Base-by-base conservation (phyloP, 2,329 filamentous ascomycete genomes). In the Pleurostoma richardsiae region DNA sequence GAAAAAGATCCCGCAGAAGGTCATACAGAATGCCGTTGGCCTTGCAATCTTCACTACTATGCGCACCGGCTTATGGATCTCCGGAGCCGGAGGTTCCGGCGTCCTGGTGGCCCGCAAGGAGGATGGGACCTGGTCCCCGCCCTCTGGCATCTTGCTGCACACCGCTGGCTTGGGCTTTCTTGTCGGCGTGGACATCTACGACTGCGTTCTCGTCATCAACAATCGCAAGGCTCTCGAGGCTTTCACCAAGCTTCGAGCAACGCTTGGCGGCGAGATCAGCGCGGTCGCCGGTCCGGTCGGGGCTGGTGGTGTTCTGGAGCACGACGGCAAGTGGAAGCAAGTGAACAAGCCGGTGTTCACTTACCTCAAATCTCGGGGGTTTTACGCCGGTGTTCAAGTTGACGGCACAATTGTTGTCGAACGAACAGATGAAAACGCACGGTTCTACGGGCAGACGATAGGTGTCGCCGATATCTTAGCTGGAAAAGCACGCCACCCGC, bases 391-490 rank as follows among this genome's bases (percentile, higher is more conserved):
- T 10, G 77, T 91, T 0, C 85, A 90, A 53, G 74, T 91, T n/a
- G 88, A 92, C 54, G 88, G 88, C 3, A 91, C 88, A 0, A 76
- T 92, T 19, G 74, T 92, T 39, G 82, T 91, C 43, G 84, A 88
- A 57, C 77, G 88, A 27, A 80, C 76, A 0, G 88, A 90, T 54
- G 88, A 90, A 58, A 94, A 94, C 58, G 83, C 86, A 50, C 75
- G 79, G 7, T 92, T 92, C 55, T 94, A 91, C 60, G 48, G 48
- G 19, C 31, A 30, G n/a, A 46, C 10, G 45, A 44, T 50, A 29
- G 47, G 42, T 10, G 44, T 46, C 29, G 41, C 43, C 6, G 31
- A 48, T 26, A 48, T 52, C 27, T 19, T 48, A 28, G 33, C 29
- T 40, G 43, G 40, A 28, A 52, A 41, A 39, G 36, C 45, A 30